These are phyloP conservation scores for Selaginella moellendorffii DNA, from an alignment of 75 land plant genomes.

Conservation along the genomic window DNA sequence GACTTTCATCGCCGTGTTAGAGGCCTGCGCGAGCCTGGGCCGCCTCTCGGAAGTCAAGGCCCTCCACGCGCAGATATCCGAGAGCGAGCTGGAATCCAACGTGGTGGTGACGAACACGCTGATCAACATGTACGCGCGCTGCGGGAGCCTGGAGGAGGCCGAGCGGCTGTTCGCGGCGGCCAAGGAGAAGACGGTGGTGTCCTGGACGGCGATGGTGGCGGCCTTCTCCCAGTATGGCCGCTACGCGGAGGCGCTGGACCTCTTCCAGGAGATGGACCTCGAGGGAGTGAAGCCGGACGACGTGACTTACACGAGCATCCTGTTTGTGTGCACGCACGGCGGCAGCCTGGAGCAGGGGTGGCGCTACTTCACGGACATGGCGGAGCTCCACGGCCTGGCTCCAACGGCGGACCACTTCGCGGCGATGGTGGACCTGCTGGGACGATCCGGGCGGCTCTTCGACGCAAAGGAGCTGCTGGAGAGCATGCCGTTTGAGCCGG, in stretches of 20 bases:
- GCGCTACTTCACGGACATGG: not conserved
- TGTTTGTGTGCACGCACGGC: not conserved
- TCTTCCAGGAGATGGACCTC: not conserved
- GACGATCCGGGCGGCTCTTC: conserved; percentile 24
- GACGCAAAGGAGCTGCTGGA: conserved; percentile 32
- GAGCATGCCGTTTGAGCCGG: conserved; percentile 32
- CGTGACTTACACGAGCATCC: not conserved
- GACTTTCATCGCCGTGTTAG: not conserved
- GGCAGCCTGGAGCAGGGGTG: not conserved
- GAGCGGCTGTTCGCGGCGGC: not conserved
- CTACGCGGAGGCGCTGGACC: not conserved
- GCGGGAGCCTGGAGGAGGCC: conserved; percentile 3
- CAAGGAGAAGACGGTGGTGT: not conserved
- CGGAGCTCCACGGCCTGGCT: not conserved
- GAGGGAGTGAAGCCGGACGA: conserved; percentile 1
- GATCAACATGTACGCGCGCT: not conserved
- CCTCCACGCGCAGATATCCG: not conserved
- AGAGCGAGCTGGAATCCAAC: not conserved
- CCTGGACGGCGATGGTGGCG: not conserved
- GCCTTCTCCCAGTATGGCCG: not conserved
- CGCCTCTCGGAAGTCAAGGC: not conserved
- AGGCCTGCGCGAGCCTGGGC: not conserved
- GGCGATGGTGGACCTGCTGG: not conserved
- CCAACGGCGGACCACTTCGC: not conserved
- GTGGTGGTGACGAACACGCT: conserved; percentile 2